Evolutionary conservation across 805 yeast species (phyloP), one percentile per base, ranked within the genome.

Genomic region (Suhomyces emberorum): DNA sequence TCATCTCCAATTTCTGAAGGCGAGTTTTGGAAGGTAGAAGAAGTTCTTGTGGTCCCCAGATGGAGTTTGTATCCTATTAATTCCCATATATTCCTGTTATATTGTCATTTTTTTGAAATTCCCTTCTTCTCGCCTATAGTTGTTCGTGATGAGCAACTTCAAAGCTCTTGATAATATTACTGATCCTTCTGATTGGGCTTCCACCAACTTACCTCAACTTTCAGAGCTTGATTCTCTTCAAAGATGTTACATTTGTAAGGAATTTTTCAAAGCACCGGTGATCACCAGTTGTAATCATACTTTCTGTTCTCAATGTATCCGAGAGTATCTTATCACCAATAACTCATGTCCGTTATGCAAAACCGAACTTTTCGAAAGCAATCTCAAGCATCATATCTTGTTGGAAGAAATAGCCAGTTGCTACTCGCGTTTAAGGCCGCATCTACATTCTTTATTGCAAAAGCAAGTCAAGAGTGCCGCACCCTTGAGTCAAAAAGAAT

Each of bases 181-280:
- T 1, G 95, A 87, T 55, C 81, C 95, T 0, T 64, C 81, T 8
- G 96, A 88, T 53, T 88, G 91, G 81, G 38, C 55, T 4, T 33
- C 41, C 2, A 75, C 88, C 1, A 47, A 51, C 12, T 51, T 81
- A 5, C 88, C 95, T 3, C 60, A 56, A 12, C 55, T 87, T 3
- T 48, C 69, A 2, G 79, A 73, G 34, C 60, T 89, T 2, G 96
- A 89, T 44, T 69, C 87, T 2, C 64, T 81, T 17, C 65, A 88
- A 34, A 55, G 95, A 51, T 89, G 98, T 54, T 88, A 83, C 48
- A 83, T 89, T 7, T 89, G 98, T 59, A 86, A 88, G 50, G 96
- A 88, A 42, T 77, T 83, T 44, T 67, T 85, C 37, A 72, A 63
- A 21, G 84, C 89, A 0, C 96, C 98, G 1, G 86, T 87, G 24